Evolutionary conservation across 176 grass and related monocot genomes (phyloP), one percentile per base, ranked within the genome.

Genomic region (Oryza coarctata): DNA sequence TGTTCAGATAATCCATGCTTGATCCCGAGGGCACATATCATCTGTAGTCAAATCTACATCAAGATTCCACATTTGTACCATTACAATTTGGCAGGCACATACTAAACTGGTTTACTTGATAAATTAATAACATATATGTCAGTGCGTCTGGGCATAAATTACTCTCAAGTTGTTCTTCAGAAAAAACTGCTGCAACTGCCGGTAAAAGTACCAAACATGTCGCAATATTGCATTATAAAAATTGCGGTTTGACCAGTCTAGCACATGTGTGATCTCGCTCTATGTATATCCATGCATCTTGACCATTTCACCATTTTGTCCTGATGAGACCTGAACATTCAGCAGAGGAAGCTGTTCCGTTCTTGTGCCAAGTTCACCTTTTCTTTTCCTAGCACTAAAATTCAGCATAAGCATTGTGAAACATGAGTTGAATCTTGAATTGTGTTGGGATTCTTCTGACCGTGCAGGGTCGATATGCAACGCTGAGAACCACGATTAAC

Each of bases 191-290:
- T 69, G 8, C 36, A 69, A 11, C 78, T 36, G 65, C 39, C 52
- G 5, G 40, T 40, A 15, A 68, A 60, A 81, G 65, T 52, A 15
- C 64, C 22, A 75, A 60, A 81, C 47, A 33, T 80, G 61, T 68
- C 29, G 14, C 58, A 28, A 26, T 10, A 23, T 7, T 74, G 29
- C 29, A 77, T 11, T 65, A 41, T 1, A 65, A 32, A 60, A 71
- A 77, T 3, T 40, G 25, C 10, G 15, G 20, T 5, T 52, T 78
- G 66, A 83, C 80, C 20, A 23, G 30, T 29, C 35, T 1, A 49
- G 72, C n/a, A 8, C 29, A 70, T 63, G 71, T 13, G 78, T 34
- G 57, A 39, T 41, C 34, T 71, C 3, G 29, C 22, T 22, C 30
- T 25, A 22, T 31, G 40, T 39, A 7, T 31, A 32, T 1, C 6